Evolutionary conservation across 192 early-diverging fungal species (phyloP), one percentile per base, ranked within the genome.

Genomic region (Coemansia sp.): DNA sequence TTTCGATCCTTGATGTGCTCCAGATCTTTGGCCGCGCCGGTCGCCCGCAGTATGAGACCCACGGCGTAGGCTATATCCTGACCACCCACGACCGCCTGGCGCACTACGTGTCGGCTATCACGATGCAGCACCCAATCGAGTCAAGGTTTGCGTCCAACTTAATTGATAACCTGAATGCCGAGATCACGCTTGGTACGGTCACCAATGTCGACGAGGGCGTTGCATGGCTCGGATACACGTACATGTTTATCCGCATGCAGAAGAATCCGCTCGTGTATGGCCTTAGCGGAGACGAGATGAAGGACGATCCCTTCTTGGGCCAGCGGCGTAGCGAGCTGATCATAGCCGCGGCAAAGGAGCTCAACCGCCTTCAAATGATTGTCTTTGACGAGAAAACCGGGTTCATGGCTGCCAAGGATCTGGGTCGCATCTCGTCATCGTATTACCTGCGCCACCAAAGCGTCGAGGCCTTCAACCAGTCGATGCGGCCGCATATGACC

Each of bases 11-110:
- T 54, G 98, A 99, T 75, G 98, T 99, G n/a, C 83, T 98, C 65
- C 98, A 99, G 82, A 99, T 99, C 62, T 98, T 99, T 74, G 98
- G 96, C 65, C 91, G 98, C 74, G 98, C 98, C 35, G 98, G 98
- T 67, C 89, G 93, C 56, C 93, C 93, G 41, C 89, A 91, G 76
- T 96, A 93, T 72, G 97, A 99, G 76, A 85, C 88, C 15, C 87
- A 91, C 50, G 94, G 97, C 66, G 90, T 94, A 17, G 96, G 93
- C n/a, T 94, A 89, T 66, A 97, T 99, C 64, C 60, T 97, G 46
- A 98, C 98, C 3, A 88, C 91, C 1, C 93, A 95, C 61, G 98
- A 98, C 75, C 93, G 94, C 62, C 83, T 99, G 19, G 67, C 84
- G 13, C 95, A 98, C 70, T 99, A 99, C 68, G 87, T 99, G 9